Evolutionary conservation across 495 filamentous ascomycete genomes (phyloP), one percentile per base, ranked within the genome.

Genomic region (Tuber aestivum): DNA sequence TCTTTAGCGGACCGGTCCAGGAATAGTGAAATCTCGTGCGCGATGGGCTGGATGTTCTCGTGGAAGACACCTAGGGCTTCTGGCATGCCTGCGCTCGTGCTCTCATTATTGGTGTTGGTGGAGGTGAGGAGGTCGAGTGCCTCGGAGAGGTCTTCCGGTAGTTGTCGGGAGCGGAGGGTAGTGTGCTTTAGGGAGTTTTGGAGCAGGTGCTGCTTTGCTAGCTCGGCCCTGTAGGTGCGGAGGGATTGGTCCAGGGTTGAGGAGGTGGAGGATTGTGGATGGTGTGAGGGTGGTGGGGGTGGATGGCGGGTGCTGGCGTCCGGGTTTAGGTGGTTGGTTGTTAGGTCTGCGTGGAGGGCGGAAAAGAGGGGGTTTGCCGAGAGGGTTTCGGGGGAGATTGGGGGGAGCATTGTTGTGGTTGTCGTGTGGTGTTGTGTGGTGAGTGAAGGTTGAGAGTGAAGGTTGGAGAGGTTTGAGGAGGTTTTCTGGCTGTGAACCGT

Each of bases 71-170:
- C 76, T 40, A 83, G 71, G n/a, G 77, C 74, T n/a, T 72, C 82
- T n/a, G 72, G 74, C 16, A 81, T 16, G 27, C 56, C 27, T 76
- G 32, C 82, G 44, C 12, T 45, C n/a, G 6, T 70, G 72, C 42
- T 77, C 14, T 61, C 9, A 27, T 69, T 14, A 72, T 38, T n/a
- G 69, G 61, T 12, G 72, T 56, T 16, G 78, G 71, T 18, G 27
- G 68, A 75, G 21, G 61, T 80, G 10, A 80, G 70, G 38, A 83
- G 72, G 56, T 83, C 81, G 69, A 83, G 73, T 69, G 77, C 80
- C 69, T 83, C 81, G 70, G 78, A 76, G 14, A 83, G 75, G 71
- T 83, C 81, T 4, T 83, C 81, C 20, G 81, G 79, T 2, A 83
- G 70, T 10, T 41, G 42, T 41, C 56, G 68, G 32, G 72, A 40